phyloP scores from a whole-genome alignment of 1,284 basidiomycete species.

The Ceratobasidium sp. region DNA sequence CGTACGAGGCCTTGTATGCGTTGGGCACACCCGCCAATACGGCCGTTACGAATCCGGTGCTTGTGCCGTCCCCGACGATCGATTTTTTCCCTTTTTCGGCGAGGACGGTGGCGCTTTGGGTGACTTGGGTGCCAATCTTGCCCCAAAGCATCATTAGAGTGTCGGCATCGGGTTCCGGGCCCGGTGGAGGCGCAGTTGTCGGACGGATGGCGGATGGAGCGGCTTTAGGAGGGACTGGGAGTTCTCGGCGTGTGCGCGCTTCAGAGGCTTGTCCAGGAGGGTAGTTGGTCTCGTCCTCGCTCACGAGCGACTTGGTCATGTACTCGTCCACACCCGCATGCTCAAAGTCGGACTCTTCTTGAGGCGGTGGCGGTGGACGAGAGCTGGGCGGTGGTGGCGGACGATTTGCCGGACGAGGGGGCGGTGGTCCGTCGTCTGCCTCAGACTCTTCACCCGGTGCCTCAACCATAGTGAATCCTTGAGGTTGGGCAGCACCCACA shows the following conservation, averaged over 20 bases:
- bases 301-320: slow-evolving; percentile 21
- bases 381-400: slow-evolving; percentile 49
- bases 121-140: slow-evolving; percentile 75
- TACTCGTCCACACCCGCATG: slow-evolving; percentile 31
- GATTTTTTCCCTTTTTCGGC: slow-evolving; percentile 76
- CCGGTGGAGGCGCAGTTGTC: slow-evolving; percentile 15
- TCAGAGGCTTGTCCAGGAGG: slow-evolving; percentile 11
- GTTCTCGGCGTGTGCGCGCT: neutral
- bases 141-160: slow-evolving; percentile 74
- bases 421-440: slow-evolving; percentile 50
- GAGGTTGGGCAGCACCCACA: neutral
- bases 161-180: slow-evolving; percentile 51
- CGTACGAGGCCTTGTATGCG: slow-evolving; percentile 59
- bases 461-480: slow-evolving; percentile 66
- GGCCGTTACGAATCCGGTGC: slow-evolving; percentile 74
- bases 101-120: slow-evolving; percentile 69
- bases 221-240: slow-evolving; percentile 19
- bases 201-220: slow-evolving; percentile 16
- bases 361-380: slow-evolving; percentile 10
- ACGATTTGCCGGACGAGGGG: slow-evolving; percentile 54
- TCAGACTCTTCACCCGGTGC: slow-evolving; percentile 51
- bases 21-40: slow-evolving; percentile 67
- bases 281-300: slow-evolving; percentile 38
- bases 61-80: slow-evolving; percentile 82
- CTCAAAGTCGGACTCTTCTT: slow-evolving; percentile 26